Evolutionary conservation across 768 basidiomycete species (phyloP), one percentile per base, ranked within the genome.

Genomic region (Termitomyces sp.): DNA sequence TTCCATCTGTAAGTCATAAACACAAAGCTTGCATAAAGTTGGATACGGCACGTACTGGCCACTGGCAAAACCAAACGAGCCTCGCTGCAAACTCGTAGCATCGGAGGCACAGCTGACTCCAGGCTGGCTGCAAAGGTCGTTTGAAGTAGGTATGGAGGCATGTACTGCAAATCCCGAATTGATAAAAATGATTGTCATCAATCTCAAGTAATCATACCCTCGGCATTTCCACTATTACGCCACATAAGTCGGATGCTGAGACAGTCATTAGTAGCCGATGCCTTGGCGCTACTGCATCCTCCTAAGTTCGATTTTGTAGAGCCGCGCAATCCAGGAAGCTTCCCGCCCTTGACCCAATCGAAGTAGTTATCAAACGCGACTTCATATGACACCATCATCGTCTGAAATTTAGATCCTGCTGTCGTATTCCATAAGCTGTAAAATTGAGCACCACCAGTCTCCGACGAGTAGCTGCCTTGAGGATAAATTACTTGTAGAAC

Each of bases 161-260:
- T 93, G 93, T 6, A 88, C 91, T 93, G 8, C 45, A 20, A 51
- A 40, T 40, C 9, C 0, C 30, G 18, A 26, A 12, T 46, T n/a
- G n/a, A 45, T 9, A 36, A 18, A 16, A n/a, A 36, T 34, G 13
- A 40, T 16, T 40, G 40, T 20, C 53, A 47, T 40, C 36, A 36
- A 34, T 40, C 22, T 27, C 51, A 20, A 45, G 44, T 50, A 24
- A 50, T 67, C 80, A n/a, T 63, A 90, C 91, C 82, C 81, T 93
- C 91, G 20, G 87, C 89, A 10, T 65, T 74, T 0, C 84, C 89
- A 44, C 72, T 65, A 37, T 73, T 74, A 63, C 90, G 76, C 89
- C 89, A 93, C 90, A 93, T 92, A 36, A 91, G 56, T 24, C 91
- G 74, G 12, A 83, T 71, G 63, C 83, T 89, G 70, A 91, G 91